phyloP scores from a whole-genome alignment of 1,284 basidiomycete species.

The Trichosporon sp. region DNA sequence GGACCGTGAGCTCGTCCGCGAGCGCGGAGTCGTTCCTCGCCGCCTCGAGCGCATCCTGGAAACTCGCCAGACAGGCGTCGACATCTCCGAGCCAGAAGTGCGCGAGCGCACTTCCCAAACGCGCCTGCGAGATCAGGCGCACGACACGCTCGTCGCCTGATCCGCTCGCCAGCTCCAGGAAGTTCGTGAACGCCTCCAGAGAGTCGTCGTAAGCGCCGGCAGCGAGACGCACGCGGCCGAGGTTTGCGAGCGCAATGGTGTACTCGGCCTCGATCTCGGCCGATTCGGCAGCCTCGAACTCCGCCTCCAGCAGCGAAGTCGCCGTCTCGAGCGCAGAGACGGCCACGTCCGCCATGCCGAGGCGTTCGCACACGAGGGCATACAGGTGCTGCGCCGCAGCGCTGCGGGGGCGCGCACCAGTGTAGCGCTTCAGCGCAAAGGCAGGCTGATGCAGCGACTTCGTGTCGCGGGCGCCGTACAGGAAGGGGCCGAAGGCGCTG shows the following conservation, averaged over 20 bases:
- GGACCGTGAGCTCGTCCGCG: conserved; percentile 70
- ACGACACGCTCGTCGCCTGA: conserved; percentile 39
- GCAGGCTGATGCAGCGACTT: conserved; percentile 67
- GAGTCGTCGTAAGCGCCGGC: conserved; percentile 65
- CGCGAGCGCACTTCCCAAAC: conserved; percentile 72
- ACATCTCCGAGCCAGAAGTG: conserved; percentile 68
- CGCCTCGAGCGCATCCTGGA: conserved; percentile 68
- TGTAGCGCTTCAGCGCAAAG: conserved; percentile 79
- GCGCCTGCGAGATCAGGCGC: conserved; percentile 61
- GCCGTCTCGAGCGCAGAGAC: conserved; percentile 64
- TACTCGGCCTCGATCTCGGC: conserved; percentile 74
- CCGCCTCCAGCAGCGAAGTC: conserved; percentile 74
- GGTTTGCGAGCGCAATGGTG: conserved; percentile 76
- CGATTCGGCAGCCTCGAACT: conserved; percentile 86
- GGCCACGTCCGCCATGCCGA: conserved; percentile 72
- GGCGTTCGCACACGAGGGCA: conserved; percentile 79
- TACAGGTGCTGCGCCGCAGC: conserved; percentile 80
- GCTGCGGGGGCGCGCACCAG: conserved; percentile 69
- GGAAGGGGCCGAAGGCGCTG: conserved; percentile 64
- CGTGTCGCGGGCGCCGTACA: conserved; percentile 32
- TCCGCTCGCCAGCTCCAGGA: conserved; percentile 65
- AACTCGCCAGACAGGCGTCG: conserved; percentile 66
- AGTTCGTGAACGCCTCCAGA: conserved; percentile 71
- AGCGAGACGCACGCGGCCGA: conserved; percentile 75
- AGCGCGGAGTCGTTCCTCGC: conserved; percentile 60